Base-by-base conservation (phyloP, 23 red algal species). In the Agarophyton chilense region DNA sequence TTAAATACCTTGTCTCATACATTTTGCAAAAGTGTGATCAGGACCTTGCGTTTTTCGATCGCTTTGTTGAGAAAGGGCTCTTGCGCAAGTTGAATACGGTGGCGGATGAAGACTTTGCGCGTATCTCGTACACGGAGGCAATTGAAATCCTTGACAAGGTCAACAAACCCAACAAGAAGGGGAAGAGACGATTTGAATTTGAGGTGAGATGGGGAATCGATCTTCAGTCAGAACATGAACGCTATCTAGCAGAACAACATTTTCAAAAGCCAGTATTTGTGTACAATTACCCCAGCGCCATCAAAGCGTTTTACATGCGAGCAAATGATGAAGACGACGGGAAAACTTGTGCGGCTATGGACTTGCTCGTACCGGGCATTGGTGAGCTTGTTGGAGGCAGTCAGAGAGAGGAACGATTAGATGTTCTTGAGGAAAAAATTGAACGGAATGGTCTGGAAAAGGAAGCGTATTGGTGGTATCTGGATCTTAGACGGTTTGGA, bases 291-390 rank as follows among this genome's bases (percentile, higher is more conserved):
- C 97, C 97, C 0, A 82, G 91, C 29, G 79, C 38, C 7, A 99
- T 99, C 65, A 99, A 99, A 82, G 97, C 97, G 60, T 99, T 96
- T 65, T 99, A 99, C 87, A 99, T 99, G 97, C 64, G 84, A 18
- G 58, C 42, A 60, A 99, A 99, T 74, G 90, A 96, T 40, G 68
- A 74, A 35, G 96, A 98, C 63, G 86, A 74, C 29, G 88, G 83
- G 9, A 82, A 82, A 35, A 99, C 97, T 42, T 88, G 92, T 24
- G 83, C 77, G 34, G 92, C 97, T 1, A 95, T 96, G 82, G 97
- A 99, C 78, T 61, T 99, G 50, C 92, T 99, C 14, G 97, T 99
- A 14, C 97, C 97, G 5, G 94, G 97, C 18, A 95, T 99, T 22
- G 97, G 97, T 5, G 97, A 99, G 64, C 85, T 99, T 21, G 77